These are phyloP conservation scores for Ophiostoma tasmaniense DNA, from an alignment of 2,329 filamentous ascomycete species.

Conservation along the genomic window DNA sequence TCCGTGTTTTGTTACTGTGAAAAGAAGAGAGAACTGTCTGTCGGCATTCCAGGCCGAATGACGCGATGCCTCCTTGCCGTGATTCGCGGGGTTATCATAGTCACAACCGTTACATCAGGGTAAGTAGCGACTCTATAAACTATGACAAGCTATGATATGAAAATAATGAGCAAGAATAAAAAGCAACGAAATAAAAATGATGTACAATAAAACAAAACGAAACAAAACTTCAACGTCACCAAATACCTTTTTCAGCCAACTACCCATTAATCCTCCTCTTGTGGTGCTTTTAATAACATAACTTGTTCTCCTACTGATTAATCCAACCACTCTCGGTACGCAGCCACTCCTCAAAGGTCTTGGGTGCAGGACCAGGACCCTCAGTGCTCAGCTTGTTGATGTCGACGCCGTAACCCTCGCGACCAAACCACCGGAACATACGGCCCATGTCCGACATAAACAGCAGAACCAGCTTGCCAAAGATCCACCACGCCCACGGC, in stretches of 20 bases:
- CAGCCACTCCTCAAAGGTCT: conserved; percentile 33
- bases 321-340: conserved; percentile 29
- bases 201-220: background rate
- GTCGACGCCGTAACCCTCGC: conserved; percentile 34
- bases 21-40: too few relatives aligned
- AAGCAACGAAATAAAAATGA: background rate
- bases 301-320: conserved; percentile 5
- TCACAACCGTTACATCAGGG: background rate
- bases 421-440: conserved; percentile 34
- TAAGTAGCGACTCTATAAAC: background rate
- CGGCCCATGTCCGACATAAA: conserved; percentile 25
- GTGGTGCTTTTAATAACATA: background rate
- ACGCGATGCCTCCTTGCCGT: background rate
- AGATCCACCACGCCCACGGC: conserved; percentile 28
- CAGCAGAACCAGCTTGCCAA: conserved; percentile 27
- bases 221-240: background rate
- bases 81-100: background rate
- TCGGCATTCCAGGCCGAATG: background rate
- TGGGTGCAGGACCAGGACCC: conserved; percentile 24
- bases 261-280: background rate
- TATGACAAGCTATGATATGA: background rate
- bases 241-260: background rate
- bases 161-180: background rate
- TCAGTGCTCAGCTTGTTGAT: conserved; percentile 26
- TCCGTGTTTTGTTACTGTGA: too few relatives aligned